Percentiles rank a stretch among this genome's conserved stretches.
Conservation (phyloP, 2,329 filamentous ascomycete genomes). For the Westerdykella aurantiaca region DNA sequence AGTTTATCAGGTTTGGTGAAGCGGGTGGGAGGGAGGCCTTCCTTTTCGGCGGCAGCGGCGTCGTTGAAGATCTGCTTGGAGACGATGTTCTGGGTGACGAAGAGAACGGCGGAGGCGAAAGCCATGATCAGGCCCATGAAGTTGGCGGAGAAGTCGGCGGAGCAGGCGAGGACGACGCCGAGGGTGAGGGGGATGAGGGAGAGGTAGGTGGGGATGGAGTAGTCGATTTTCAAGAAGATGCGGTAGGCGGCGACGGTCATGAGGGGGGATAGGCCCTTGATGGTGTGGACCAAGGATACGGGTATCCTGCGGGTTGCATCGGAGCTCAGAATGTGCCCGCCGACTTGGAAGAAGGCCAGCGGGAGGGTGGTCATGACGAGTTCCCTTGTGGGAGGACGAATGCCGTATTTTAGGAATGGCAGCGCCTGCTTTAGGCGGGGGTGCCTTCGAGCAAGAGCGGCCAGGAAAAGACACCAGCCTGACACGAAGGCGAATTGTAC, state of each 20-base stretch:
- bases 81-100: conserved; percentile 97
- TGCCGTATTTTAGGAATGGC: conserved; percentile 75
- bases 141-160: conserved; percentile 82
- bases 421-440: conserved; percentile 64
- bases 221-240: conserved; percentile 79
- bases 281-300: conserved; percentile 94
- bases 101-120: conserved; percentile 83
- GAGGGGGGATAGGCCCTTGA: conserved; percentile 92
- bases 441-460: conserved; percentile 67
- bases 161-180: conserved; percentile 95
- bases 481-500: conserved; percentile 93
- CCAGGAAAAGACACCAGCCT: conserved; percentile 74
- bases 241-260: conserved; percentile 95
- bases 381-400: conserved; percentile 72
- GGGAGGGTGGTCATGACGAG: conserved; percentile 86
- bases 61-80: conserved; percentile 98
- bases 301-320: conserved; percentile 92
- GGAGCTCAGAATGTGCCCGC: conserved; percentile 87
- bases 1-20: conserved; percentile 89
- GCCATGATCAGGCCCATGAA: conserved; percentile 86
- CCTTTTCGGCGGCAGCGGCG: conserved; percentile 74
- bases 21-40: conserved; percentile 51
- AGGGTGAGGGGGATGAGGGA: conserved; percentile 81
- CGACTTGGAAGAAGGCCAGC: conserved; percentile 85
- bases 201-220: conserved; percentile 70